Evolutionary conservation across 2,329 filamentous ascomycete genomes (phyloP), one percentile per base, ranked within the genome.

Genomic region (Pseudogymnoascus verrucosus): DNA sequence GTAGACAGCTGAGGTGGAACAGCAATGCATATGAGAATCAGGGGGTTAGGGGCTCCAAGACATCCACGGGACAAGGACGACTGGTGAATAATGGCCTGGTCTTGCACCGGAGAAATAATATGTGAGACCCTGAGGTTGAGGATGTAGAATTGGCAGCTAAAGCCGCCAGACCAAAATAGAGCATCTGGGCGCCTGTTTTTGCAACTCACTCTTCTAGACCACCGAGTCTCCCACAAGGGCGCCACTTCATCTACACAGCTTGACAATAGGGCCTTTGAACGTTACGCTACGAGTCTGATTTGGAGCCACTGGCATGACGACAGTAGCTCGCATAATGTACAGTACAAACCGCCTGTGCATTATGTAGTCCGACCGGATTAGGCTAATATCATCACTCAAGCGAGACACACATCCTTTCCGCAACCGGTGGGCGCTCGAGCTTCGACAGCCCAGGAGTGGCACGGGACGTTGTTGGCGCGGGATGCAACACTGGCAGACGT

Each of bases 221-320:
- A 36, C 26, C 5, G 51, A 34, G 11, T 34, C n/a, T 21, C 51
- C 10, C 11, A 34, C 28, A 57, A 19, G 28, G 2, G 3, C n/a
- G 3, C n/a, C 51, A 57, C 16, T n/a, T 21, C n/a, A 19, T 21
- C 28, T 57, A 28, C 51, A 57, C 51, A 21, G 28, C 16, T 57
- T 57, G 51, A 57, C 21, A 57, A 57, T 57, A 10, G 14, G n/a
- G 16, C 10, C 11, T 57, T 36, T 57, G 51, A 57, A 57, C 11
- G 51, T 36, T 57, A 57, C 16, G 51, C 51, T 36, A 57, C 51
- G n/a, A 57, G 28, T 57, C 28, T 57, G 51, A 34, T 57, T 57
- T 57, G 51, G 51, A 57, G 51, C 51, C 28, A 57, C 11, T 34
- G 51, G n/a, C 51, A 36, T 57, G 51, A 57, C 28, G 28, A 57